Conservation (phyloP, 2,329 filamentous ascomycete genomes). For the Stagonosporopsis vannaccii region DNA sequence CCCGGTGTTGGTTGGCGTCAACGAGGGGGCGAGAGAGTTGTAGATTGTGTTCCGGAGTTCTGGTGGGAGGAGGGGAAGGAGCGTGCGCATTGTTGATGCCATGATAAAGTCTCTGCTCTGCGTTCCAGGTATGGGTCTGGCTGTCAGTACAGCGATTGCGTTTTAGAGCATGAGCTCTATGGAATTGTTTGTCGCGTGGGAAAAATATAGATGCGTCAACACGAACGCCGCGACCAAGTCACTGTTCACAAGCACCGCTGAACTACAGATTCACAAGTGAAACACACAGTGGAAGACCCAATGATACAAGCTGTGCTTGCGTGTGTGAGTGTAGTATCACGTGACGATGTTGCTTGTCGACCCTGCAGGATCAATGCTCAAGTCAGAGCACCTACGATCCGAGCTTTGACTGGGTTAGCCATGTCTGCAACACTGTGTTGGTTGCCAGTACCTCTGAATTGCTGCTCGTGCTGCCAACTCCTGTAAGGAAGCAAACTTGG, state of each 20-base stretch:
- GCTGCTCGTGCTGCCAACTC: slow-evolving; percentile 7
- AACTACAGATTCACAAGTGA: slow-evolving; percentile 1
- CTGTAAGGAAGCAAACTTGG: slow-evolving; percentile 10
- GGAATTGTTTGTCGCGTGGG: neutral
- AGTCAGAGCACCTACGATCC: slow-evolving; percentile 2
- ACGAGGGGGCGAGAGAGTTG: slow-evolving; percentile 25
- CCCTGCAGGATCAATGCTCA: neutral
- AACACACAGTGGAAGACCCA: slow-evolving; percentile 14
- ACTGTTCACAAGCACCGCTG: neutral
- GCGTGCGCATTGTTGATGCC: slow-evolving; percentile 12
- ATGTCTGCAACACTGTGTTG: slow-evolving; percentile 8
- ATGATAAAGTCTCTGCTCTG: neutral
- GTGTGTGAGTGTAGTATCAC: slow-evolving; percentile 8
- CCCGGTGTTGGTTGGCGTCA: slow-evolving; percentile 9
- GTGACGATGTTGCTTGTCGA: slow-evolving; percentile 8
- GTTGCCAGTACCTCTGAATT: slow-evolving; percentile 15
- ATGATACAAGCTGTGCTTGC: slow-evolving; percentile 7
- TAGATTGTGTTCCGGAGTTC: slow-evolving; percentile 44
- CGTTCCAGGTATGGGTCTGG: no score
- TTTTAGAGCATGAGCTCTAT: neutral
- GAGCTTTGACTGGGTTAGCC: slow-evolving; percentile 16
- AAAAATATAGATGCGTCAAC: neutral
- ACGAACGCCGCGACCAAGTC: neutral
- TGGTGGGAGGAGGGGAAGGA: slow-evolving; percentile 38
- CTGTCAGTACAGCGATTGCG: neutral